Conservation (phyloP, 2,329 filamentous ascomycete species). For the Cercospora citrullina region DNA sequence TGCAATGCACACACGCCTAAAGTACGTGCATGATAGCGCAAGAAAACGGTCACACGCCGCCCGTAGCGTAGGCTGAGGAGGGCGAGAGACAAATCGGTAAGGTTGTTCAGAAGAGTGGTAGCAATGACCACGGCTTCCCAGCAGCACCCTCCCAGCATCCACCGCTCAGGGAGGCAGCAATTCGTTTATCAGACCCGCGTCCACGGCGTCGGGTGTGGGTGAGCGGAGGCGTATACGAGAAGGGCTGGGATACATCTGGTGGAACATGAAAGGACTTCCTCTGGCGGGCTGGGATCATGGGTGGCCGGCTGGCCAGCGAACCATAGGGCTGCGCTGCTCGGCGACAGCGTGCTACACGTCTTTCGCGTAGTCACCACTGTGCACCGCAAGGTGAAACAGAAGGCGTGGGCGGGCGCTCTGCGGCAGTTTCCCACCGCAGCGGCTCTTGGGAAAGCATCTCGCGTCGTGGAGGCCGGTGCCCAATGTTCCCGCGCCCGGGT, state of each 20-base stretch:
- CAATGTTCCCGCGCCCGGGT: background rate
- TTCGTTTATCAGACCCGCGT: conserved; percentile 1
- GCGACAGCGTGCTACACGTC: background rate
- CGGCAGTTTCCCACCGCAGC: background rate
- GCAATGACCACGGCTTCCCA: background rate
- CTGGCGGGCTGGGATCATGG: background rate
- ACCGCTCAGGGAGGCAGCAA: background rate
- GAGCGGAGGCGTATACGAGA: background rate
- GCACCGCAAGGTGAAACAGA: background rate
- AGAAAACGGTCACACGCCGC: background rate
- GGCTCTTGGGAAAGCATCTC: background rate
- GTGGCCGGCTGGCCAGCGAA: background rate
- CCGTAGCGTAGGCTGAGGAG: background rate
- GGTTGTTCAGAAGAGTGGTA: background rate
- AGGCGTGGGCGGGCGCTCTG: background rate
- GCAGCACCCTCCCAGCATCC: background rate
- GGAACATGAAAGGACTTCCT: background rate
- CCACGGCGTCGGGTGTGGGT: background rate
- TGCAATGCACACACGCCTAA: background rate
- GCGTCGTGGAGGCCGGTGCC: background rate
- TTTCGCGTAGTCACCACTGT: background rate
- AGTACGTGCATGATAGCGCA: background rate
- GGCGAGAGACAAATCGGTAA: background rate
- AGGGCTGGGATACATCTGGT: background rate
- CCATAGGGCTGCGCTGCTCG: background rate